Conservation (phyloP, 176 grass and related monocot species). For the Alopecurus myosuroides region DNA sequence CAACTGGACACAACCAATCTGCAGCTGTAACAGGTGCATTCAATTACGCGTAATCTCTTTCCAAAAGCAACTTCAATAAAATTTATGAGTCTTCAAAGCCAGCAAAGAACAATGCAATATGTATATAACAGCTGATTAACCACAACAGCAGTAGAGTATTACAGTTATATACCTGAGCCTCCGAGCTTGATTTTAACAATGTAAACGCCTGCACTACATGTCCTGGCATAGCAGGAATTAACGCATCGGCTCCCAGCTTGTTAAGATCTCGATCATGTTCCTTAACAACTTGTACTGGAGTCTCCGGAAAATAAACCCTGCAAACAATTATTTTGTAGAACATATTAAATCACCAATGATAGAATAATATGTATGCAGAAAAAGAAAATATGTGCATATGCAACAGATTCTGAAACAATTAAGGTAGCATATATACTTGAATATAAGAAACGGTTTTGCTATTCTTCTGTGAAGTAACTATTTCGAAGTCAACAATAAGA, state of each 20-base stretch:
- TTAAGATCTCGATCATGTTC: conserved; percentile 26
- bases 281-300: conserved; percentile 20
- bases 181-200: conserved; percentile 61
- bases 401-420: not conserved
- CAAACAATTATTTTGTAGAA: not conserved
- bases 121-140: not conserved
- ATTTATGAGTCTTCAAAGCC: not conserved
- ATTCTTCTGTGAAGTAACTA: not conserved
- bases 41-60: not conserved
- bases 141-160: not conserved
- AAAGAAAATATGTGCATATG: not conserved
- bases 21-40: not conserved
- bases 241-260: conserved; percentile 23
- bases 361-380: not conserved
- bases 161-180: conserved; percentile 60
- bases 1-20: not conserved
- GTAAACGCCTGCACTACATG: conserved; percentile 74
- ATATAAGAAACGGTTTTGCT: not conserved
- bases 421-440: not conserved
- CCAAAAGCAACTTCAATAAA: not conserved
- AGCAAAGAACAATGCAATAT: not conserved
- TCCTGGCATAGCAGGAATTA: conserved; percentile 57
- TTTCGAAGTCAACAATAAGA: not conserved
- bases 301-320: conserved; percentile 51
- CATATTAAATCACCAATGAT: not conserved